Evolutionary conservation across 208 protist species (phyloP).

Genomic region (Vickermania ingenoplastis): DNA sequence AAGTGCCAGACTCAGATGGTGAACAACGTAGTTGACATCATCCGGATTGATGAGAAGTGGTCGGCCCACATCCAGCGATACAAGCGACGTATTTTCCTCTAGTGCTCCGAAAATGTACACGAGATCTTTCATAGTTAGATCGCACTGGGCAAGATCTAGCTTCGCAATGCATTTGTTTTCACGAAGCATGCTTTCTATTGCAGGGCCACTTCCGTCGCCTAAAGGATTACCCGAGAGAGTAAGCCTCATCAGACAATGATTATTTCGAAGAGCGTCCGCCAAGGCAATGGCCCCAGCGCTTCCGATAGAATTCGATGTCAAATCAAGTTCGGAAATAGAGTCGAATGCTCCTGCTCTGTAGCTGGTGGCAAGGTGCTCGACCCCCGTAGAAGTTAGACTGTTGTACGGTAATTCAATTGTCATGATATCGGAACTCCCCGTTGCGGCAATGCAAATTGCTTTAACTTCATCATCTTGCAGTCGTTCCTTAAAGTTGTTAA

Average conservation of each 20-base stretch:
- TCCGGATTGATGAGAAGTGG: conserved; percentile 45
- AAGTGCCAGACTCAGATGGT: conserved; percentile 45
- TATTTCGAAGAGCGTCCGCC: conserved; percentile 13
- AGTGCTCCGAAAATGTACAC: conserved; percentile 32
- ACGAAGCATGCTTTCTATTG: conserved; percentile 25
- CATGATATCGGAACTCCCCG: conserved; percentile 12
- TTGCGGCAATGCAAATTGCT: conserved; percentile 20
- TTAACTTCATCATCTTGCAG: conserved; percentile 50
- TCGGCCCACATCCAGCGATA: conserved; percentile 47
- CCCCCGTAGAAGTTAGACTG: conserved; percentile 32
- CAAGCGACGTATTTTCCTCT: conserved; percentile 27
- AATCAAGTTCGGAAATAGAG: conserved; percentile 34
- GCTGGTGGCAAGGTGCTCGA: conserved; percentile 25
- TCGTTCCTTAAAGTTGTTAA: conserved; percentile 44
- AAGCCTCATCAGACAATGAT: conserved; percentile 20
- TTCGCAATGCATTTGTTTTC: conserved; percentile 18
- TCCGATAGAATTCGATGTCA: conserved; percentile 53
- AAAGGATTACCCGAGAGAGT: conserved; percentile 48
- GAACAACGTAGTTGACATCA: conserved; percentile 55
- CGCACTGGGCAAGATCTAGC: conserved; percentile 47
- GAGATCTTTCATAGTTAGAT: conserved; percentile 45
- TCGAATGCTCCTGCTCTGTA: conserved; percentile 17
- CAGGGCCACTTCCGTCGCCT: conserved; percentile 20
- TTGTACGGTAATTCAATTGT: conserved; percentile 62
- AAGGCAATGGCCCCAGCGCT: conserved; percentile 30